phyloP scores from a whole-genome alignment of 2,329 filamentous ascomycete genomes.

The Sphaceloma murrayae region DNA sequence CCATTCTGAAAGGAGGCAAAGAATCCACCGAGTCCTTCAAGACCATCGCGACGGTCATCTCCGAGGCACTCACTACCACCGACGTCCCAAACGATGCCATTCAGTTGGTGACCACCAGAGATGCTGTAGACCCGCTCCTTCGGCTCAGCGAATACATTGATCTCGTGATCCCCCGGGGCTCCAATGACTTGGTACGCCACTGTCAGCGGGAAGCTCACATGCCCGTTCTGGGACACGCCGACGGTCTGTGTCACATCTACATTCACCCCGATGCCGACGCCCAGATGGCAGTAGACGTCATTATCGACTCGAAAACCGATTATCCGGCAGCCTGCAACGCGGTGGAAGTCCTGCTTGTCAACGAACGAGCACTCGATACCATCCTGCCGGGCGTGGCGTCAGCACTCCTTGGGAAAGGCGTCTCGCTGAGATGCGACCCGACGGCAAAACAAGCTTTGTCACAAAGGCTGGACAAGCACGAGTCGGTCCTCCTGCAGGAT shows the following conservation, averaged over 20 bases:
- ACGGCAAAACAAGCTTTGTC: constrained; percentile 55
- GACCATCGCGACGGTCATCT: constrained; percentile 79
- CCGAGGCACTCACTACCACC: constrained; percentile 60
- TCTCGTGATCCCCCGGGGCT: constrained; percentile 85
- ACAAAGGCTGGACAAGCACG: constrained; percentile 35
- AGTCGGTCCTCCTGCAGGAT: constrained; percentile 47
- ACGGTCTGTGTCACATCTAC: constrained; percentile 83
- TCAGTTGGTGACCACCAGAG: constrained; percentile 87
- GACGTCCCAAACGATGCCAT: constrained; percentile 76
- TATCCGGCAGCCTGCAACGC: constrained; percentile 96
- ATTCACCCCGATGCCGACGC: constrained; percentile 68
- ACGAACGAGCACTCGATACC: constrained; percentile 57
- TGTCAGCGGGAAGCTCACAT: constrained; percentile 89
- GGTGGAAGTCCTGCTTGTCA: constrained; percentile 81
- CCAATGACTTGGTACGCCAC: constrained; percentile 79
- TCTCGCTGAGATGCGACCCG: constrained; percentile 71
- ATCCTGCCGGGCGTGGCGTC: constrained; percentile 63
- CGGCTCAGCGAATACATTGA: constrained; percentile 81
- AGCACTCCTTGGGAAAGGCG: constrained; percentile 65
- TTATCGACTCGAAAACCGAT: constrained; percentile 85
- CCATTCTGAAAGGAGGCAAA: constrained; percentile 93
- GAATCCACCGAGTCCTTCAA: constrained; percentile 94
- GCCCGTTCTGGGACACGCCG: constrained; percentile 89
- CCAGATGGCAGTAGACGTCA: constrained; percentile 60
- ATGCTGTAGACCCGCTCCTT: constrained; percentile 81